A percentile compares a stretch with the other conserved stretches of the same genome.
These are phyloP conservation scores for Trichoderma sp. DNA, from an alignment of 2,329 filamentous ascomycete species.

Conservation along the genomic window DNA sequence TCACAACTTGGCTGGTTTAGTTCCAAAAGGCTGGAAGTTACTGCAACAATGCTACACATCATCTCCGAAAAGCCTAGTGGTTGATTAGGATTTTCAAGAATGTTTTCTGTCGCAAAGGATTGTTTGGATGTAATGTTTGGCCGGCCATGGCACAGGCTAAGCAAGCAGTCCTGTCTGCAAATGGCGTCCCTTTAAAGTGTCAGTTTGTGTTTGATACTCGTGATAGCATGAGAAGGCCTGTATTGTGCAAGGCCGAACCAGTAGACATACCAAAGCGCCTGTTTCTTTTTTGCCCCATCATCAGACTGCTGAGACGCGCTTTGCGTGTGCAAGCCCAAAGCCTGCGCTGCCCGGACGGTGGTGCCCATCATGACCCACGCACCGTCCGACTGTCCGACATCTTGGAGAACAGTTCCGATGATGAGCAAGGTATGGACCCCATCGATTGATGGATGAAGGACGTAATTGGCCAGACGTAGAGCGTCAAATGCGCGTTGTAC, in stretches of 20 bases:
- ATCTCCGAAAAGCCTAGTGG: neutral
- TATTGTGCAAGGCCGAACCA: no score
- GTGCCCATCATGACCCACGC: slow-evolving; percentile 17
- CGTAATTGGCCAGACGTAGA: slow-evolving; percentile 15
- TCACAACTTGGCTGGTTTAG: neutral
- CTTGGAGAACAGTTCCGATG: slow-evolving; percentile 13
- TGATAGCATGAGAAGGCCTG: no score
- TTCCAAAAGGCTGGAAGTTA: neutral
- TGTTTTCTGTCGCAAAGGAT: neutral
- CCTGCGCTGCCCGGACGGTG: slow-evolving; percentile 12
- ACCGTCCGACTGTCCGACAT: slow-evolving; percentile 17
- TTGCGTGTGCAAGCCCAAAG: slow-evolving; percentile 7
- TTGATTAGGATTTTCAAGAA: neutral
- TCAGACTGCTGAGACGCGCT: neutral
- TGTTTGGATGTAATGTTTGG: slow-evolving; percentile 4
- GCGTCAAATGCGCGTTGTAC: slow-evolving; percentile 15
- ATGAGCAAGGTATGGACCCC: slow-evolving; percentile 7
- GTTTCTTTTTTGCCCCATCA: neutral
- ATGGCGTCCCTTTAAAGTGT: neutral
- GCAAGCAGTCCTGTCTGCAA: slow-evolving; percentile 11
- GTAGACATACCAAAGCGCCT: slow-evolving; percentile 8
- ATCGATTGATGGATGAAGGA: slow-evolving; percentile 8
- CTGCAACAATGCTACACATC: neutral
- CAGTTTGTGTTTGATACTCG: neutral
- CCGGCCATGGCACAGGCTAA: slow-evolving; percentile 15